Percentiles rank a stretch among this genome's conserved stretches.
phyloP scores from a whole-genome alignment of 805 yeast species.

The Candida lessepsii region DNA sequence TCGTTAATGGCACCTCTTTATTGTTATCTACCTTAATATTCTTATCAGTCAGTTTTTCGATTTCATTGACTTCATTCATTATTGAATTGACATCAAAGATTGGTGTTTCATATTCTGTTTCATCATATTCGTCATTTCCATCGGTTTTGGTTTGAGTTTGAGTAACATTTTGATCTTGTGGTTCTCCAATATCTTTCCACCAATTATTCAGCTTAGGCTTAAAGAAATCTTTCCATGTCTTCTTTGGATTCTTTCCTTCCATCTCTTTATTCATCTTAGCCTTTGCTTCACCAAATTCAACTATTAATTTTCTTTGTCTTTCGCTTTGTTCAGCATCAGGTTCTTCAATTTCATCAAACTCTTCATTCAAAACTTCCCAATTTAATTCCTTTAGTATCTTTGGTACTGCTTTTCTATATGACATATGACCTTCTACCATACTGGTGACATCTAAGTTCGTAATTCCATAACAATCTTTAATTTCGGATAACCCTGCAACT shows the following conservation, averaged over 20 bases:
- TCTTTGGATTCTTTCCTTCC: constrained; percentile 25
- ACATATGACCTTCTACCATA: constrained; percentile 92
- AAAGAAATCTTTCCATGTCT: constrained; percentile 51
- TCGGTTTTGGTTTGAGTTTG: constrained; percentile 4
- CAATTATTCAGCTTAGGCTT: constrained; percentile 50
- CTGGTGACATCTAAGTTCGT: constrained; percentile 89
- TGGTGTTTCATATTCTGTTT: constrained; percentile 18
- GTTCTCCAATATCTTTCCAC: constrained; percentile 49
- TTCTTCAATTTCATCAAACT: constrained; percentile 93
- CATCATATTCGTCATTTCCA: constrained; percentile 21
- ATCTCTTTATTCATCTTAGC: constrained; percentile 52
- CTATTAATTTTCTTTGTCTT: constrained; percentile 75
- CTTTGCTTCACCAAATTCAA: constrained; percentile 85
- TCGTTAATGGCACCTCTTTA: constrained; percentile 7
- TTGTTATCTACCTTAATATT: not conserved
- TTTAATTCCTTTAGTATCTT: constrained; percentile 64
- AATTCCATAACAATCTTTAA: constrained; percentile 58
- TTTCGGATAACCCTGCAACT: constrained; percentile 86
- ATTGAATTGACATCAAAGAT: constrained; percentile 49
- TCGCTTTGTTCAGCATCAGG: constrained; percentile 88
- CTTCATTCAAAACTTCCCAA: constrained; percentile 84
- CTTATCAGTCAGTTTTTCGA: constrained; percentile 32
- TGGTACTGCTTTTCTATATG: constrained; percentile 94
- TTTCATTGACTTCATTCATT: constrained; percentile 42
- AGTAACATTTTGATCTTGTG: constrained; percentile 13